Evolutionary conservation across 495 filamentous ascomycete genomes (phyloP).

Genomic region (Trichoderma gamsii): DNA sequence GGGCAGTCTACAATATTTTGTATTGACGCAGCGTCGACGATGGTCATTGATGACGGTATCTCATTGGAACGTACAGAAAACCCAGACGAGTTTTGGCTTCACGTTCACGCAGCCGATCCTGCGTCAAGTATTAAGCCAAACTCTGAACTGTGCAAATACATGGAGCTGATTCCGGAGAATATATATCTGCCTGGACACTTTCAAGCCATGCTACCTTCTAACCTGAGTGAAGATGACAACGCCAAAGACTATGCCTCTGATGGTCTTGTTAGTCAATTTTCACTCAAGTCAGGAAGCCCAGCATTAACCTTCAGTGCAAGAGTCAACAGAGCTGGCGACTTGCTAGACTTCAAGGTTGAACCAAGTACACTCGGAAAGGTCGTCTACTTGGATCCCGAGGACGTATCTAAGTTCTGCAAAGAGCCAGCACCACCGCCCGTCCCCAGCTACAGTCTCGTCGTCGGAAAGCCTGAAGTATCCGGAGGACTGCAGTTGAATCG

Average conservation of each 20-base stretch:
- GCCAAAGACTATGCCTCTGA: constrained; percentile 26
- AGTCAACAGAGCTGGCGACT: constrained; percentile 54
- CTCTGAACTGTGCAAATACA: constrained; percentile 54
- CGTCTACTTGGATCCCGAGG: constrained; percentile 43
- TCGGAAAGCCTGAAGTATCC: constrained; percentile 27
- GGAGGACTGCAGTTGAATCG: constrained; percentile 17
- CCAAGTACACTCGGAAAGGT: constrained; percentile 69
- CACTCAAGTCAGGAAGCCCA: constrained; percentile 58
- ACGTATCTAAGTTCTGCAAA: constrained; percentile 9
- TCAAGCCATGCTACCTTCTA: constrained; percentile 60
- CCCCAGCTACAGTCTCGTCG: constrained; percentile 18
- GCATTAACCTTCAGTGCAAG: constrained; percentile 78
- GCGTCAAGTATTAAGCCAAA: constrained; percentile 67
- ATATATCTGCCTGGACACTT: constrained; percentile 70
- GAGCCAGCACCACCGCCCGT: constrained; percentile 11
- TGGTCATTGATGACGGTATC: constrained; percentile 86
- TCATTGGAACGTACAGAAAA: constrained; percentile 62
- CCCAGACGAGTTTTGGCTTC: constrained; percentile 69
- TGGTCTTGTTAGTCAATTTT: constrained; percentile 49
- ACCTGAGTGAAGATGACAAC: constrained; percentile 34
- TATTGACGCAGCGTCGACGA: constrained; percentile 64
- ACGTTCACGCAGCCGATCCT: constrained; percentile 88
- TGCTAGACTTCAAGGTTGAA: constrained; percentile 63
- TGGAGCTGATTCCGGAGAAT: constrained; percentile 55
- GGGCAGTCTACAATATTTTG: constrained; percentile 67